Base-by-base conservation (phyloP, 352 stramenopile genomes). In the Phytopythium cucurbitacearum region DNA sequence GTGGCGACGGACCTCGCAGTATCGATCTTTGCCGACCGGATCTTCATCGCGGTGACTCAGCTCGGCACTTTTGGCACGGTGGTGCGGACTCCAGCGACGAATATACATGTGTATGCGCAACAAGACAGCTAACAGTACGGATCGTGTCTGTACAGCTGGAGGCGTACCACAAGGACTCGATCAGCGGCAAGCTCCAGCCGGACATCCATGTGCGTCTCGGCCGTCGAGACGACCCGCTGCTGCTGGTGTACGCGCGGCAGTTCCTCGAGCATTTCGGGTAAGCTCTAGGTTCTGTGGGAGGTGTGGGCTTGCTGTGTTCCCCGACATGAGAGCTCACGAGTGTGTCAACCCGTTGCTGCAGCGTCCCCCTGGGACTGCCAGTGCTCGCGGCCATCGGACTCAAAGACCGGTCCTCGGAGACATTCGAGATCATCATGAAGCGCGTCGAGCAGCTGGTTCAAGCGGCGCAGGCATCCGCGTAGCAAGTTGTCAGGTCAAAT, bases 211-310 rank as follows among this genome's bases (percentile, higher is more conserved):
- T 94, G 47, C 78, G 80, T 36, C 70, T 94, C 41, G 84, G 84
- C 3, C 67, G 82, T 15, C 78, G 84, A 15, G 84, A 94, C 48
- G 84, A 94, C 49, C 84, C 84, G 40, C 73, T 94, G 36, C 57
- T 94, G 53, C 65, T 94, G 40, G 81, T 94, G 41, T 94, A 94
- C 51, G 76, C 73, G 35, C 79, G 84, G 34, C 84, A 94, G 45
- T 81, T 94, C 53, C 69, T 91, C 35, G 84, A 94, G 62, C 80
- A 91, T 34, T 91, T 94, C 54, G 82, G 84, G 84, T 94, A 73
- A 35, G 58, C 69, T 34, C 9, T 40, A 12, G 57, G 8, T 21
- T 7, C 21, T 21, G 51, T 9, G 44, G 40, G 8, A 33, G 16
- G 13, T 47, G 7, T 15, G 6, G 53, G 46, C 16, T 3, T 28